Evolutionary conservation across 2,329 filamentous ascomycete species (phyloP).

Genomic region (Metarhizium humberi): DNA sequence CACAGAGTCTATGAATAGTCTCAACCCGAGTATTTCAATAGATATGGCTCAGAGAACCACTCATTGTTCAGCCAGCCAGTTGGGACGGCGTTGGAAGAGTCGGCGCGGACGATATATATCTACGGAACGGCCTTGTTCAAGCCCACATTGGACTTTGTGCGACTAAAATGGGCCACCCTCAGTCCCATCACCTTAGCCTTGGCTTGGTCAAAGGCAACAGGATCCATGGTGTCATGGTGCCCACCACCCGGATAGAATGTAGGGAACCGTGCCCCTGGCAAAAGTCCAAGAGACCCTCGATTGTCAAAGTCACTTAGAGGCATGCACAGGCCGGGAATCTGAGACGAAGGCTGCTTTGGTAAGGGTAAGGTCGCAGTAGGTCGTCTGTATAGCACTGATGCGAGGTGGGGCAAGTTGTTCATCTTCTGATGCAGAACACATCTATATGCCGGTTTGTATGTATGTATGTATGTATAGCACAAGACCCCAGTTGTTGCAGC

Average conservation of each 20-base stretch:
- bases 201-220: slow-evolving; percentile 1
- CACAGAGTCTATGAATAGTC: background rate
- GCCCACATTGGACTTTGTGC: background rate
- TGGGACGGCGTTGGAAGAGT: background rate
- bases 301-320: slow-evolving; percentile 8
- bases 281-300: slow-evolving; percentile 1
- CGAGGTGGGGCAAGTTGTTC: background rate
- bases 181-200: slow-evolving; percentile 3
- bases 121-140: background rate
- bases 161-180: background rate
- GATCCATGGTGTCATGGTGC: slow-evolving; percentile 1
- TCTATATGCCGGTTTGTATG: background rate
- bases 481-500: background rate
- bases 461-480: background rate
- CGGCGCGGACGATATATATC: slow-evolving; percentile 4
- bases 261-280: slow-evolving; percentile 5
- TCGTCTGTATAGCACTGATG: background rate
- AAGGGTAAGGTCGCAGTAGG: background rate
- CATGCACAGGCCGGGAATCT: slow-evolving; percentile 10
- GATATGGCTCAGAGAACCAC: background rate
- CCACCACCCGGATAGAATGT: background rate
- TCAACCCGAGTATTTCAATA: background rate
- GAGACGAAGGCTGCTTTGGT: slow-evolving; percentile 11
- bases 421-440: background rate
- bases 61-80: background rate